phyloP scores from a whole-genome alignment of 441 rosid species.

The Aleurites moluccanus region DNA sequence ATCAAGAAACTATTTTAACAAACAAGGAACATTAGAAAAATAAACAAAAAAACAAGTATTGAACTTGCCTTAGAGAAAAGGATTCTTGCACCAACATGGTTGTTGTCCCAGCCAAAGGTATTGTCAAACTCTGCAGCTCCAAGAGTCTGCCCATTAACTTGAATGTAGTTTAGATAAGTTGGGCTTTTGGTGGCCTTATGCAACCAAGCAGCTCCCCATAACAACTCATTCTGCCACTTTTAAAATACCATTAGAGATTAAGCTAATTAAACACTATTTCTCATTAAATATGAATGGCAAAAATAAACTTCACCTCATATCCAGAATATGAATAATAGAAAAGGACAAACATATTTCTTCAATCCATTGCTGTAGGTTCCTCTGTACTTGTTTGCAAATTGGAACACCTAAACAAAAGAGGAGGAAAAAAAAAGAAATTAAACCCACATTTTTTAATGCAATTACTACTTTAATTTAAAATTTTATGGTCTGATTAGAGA shows the following conservation, averaged over 20 bases:
- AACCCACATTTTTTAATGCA: background rate
- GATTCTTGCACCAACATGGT: constrained; percentile 88
- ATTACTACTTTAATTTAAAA: background rate
- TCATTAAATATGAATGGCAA: background rate
- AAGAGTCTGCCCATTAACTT: constrained; percentile 69
- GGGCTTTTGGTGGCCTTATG: constrained; percentile 72
- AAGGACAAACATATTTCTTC: constrained; percentile 71
- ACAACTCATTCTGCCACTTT: constrained; percentile 70
- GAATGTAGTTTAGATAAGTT: constrained; percentile 65
- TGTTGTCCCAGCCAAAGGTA: constrained; percentile 96
- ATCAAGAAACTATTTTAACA: background rate
- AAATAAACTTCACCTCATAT: constrained; percentile 53
- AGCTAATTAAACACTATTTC: background rate
- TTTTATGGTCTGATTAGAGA: background rate
- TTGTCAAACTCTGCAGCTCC: constrained; percentile 84
- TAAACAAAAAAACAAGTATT: background rate
- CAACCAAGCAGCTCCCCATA: constrained; percentile 98
- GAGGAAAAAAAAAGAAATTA: too few species aligned
- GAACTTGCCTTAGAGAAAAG: constrained; percentile 79
- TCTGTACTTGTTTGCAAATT: constrained; percentile 70
- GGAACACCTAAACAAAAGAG: constrained; percentile 51
- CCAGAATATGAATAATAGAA: constrained; percentile 87
- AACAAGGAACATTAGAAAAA: background rate
- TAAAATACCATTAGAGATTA: background rate
- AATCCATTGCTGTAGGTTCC: constrained; percentile 87